Conservation (phyloP, 352 stramenopile species). For the Phytopythium cucurbitacearum region DNA sequence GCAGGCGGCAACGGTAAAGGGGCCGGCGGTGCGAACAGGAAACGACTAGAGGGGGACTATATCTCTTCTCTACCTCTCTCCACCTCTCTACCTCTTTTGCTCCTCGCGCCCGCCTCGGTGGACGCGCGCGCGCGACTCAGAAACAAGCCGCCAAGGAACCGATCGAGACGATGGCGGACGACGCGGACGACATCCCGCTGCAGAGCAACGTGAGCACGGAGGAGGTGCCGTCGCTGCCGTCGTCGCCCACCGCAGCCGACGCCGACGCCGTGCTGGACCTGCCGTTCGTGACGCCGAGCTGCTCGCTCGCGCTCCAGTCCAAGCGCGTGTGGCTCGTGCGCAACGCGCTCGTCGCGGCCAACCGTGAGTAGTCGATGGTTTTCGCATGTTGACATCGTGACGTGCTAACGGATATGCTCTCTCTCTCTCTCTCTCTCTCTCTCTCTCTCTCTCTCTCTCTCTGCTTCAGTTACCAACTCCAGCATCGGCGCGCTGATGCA, state of each 20-base stretch:
- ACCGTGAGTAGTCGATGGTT: conserved; percentile 20
- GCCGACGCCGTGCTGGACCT: conserved; percentile 46
- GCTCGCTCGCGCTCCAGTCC: conserved; percentile 60
- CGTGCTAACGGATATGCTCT: not conserved
- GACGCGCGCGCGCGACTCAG: not conserved
- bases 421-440: not conserved
- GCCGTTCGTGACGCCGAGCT: conserved; percentile 52
- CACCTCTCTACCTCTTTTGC: too few relatives aligned
- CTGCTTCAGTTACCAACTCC: conserved; percentile 32
- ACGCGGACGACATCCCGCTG: conserved; percentile 30
- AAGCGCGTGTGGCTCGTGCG: conserved; percentile 62
- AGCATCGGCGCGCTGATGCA: conserved; percentile 28
- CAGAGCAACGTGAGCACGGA: conserved; percentile 49
- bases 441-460: not conserved
- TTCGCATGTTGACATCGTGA: not conserved
- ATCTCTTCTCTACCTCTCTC: too few relatives aligned
- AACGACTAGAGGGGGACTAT: not conserved
- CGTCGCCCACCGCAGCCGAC: conserved; percentile 38
- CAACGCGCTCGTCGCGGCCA: conserved; percentile 68
- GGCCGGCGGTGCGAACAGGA: not conserved
- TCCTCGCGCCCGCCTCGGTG: not conserved
- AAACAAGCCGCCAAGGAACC: too few relatives aligned
- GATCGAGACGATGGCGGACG: conserved; percentile 6
- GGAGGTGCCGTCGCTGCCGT: conserved; percentile 45
- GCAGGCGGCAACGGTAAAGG: too few relatives aligned